phyloP scores from a whole-genome alignment of 495 filamentous ascomycete genomes.

The Neurospora sp. region DNA sequence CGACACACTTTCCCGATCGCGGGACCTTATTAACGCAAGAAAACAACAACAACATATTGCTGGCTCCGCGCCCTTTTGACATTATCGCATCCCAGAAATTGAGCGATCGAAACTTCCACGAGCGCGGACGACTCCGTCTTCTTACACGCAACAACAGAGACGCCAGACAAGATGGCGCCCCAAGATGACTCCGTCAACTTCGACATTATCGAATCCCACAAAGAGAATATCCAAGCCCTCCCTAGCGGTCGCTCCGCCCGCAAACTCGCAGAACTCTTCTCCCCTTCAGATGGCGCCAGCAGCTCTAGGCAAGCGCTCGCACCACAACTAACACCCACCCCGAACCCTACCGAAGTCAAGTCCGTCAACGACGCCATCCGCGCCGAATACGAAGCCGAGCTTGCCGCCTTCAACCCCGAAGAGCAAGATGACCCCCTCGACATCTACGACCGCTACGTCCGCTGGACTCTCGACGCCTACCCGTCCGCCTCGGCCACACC shows the following conservation, averaged over 20 bases:
- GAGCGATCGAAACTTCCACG: background rate
- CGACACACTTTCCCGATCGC: background rate
- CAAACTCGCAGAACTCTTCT: constrained; percentile 77
- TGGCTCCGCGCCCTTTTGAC: background rate
- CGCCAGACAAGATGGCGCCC: constrained; percentile 31
- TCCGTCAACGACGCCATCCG: constrained; percentile 68
- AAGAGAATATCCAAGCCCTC: constrained; percentile 93
- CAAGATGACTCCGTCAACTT: constrained; percentile 62
- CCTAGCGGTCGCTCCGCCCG: constrained; percentile 84
- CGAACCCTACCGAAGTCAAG: constrained; percentile 55
- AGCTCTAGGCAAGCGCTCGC: constrained; percentile 16
- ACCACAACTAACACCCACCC: constrained; percentile 25
- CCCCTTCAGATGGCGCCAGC: constrained; percentile 48
- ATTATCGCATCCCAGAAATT: background rate
- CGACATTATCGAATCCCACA: constrained; percentile 89
- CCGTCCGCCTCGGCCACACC: constrained; percentile 88
- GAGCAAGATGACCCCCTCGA: constrained; percentile 95
- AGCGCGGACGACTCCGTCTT: background rate
- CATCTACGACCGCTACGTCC: constrained; percentile 90
- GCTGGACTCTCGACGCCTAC: constrained; percentile 92
- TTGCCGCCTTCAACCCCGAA: constrained; percentile 47
- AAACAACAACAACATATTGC: background rate
- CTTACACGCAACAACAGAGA: background rate
- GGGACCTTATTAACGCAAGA: background rate
- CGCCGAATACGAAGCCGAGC: constrained; percentile 76